Base-by-base conservation (phyloP, 2,329 filamentous ascomycete species). In the Pyrenophora graminea region DNA sequence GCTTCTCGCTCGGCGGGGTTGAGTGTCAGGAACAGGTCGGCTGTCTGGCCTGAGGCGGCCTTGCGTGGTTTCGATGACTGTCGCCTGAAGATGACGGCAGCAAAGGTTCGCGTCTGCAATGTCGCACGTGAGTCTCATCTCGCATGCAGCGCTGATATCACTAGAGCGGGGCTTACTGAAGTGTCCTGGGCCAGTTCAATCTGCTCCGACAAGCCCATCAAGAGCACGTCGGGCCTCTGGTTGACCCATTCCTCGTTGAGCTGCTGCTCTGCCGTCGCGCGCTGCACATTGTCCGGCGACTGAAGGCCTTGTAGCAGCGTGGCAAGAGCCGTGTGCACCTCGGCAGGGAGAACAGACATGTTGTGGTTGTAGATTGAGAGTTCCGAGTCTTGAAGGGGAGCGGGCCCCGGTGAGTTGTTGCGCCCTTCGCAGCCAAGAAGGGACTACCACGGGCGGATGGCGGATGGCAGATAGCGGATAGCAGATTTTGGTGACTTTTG, bases 161-260 rank as follows among this genome's bases (percentile, higher is more conserved):
- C 19, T 7, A 8, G 10, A 33, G 27, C 19, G 13, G 19, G 53
- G 18, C 39, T 75, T 82, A 94, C 90, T 53, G 84, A 80, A 62
- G 85, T 79, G 69, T 93, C 86, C 62, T 85, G 83, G n/a, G 89
- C 85, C 59, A 83, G 85, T 68, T 90, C 86, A 64, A 96, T 86
- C 77, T 97, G 93, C 78, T 97, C 94, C 34, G 89, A 92, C 65
- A 99, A 79, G 60, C 92, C 94, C 88, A 97, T 94, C 71, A 99
- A 79, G 63, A 97, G 81, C 64, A 96, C 82, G 68, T 97, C 92
- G 31, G 94, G 92, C 55, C 89, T 85, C 50, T 85, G 82, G 56
- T 80, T 79, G 31, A 91, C 89, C 94, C 94, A 99, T 80, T 91
- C 92, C 76, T 85, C 90, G 74, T 91, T 90, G 57, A 99, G 80